Base-by-base conservation (phyloP, 2,329 filamentous ascomycete genomes). In the Pestalotiopsis sp. region DNA sequence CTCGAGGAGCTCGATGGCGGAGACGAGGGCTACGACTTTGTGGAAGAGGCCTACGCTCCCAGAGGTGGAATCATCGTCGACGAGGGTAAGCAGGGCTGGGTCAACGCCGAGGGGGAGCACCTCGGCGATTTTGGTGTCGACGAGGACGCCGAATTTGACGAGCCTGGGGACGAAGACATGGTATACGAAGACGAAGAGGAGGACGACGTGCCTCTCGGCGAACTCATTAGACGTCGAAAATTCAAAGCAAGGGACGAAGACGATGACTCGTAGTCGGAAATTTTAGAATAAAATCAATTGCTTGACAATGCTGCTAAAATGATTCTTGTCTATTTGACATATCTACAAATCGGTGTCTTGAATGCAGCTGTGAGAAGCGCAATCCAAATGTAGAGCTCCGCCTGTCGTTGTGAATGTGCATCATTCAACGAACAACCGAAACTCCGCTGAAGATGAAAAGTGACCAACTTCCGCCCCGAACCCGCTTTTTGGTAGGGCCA, bases 71-170 rank as follows among this genome's bases (percentile, higher is more conserved):
- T 74, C 52, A 72, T 77, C 3, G 68, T 73, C 0, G 72, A 77
- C 58, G 83, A 84, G 72, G 87, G 86, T 4, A 84, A 88, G 74
- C 85, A 86, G 57, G 86, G 82, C 4, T 96, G 93, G 93, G 88
- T 85, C 0, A 95, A 95, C 72, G 85, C 88, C 0, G 92, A 95
- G 66, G 93, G 93, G 1, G 92, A 95, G 75, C 84, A 89, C 41
- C 80, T 96, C 64, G 84, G 87, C 57, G 93, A 96, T 74, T 96
- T 91, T 75, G 93, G 93, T 1, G 92, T 96, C 0, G 93, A 95
- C 73, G 92, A 94, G 74, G 91, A 93, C 14, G 87, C 86, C 0
- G 91, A 94, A 68, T 75, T 74, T 38, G 76, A 78, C 57, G 75
- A 76, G 57, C 57, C 52, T 11, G 64, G 66, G 3, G 59, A 68